Conservation (phyloP, 345 rosid genomes). For the Citrus medica region DNA sequence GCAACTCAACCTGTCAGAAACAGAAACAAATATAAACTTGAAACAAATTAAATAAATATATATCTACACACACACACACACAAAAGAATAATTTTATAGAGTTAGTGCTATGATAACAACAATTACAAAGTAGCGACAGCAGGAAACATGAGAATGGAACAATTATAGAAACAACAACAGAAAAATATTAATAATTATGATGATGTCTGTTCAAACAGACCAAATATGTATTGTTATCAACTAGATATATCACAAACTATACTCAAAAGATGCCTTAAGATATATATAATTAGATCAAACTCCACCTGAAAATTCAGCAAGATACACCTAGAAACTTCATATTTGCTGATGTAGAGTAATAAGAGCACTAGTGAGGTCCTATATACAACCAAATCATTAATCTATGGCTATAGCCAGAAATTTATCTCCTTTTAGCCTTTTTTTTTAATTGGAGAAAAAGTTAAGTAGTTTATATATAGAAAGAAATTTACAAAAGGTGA, state of each 20-base stretch:
- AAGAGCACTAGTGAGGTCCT: neutral
- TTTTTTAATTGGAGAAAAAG: no score
- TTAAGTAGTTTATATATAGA: no score
- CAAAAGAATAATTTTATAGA: neutral
- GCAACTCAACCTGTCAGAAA: conserved; percentile 77
- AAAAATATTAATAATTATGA: neutral
- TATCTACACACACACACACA: neutral
- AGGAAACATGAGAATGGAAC: neutral
- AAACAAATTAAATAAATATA: neutral
- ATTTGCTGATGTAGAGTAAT: neutral
- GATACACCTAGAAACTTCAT: neutral
- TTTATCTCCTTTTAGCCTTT: neutral
- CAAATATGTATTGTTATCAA: neutral
- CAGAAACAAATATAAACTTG: conserved; percentile 17
- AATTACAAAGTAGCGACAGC: neutral
- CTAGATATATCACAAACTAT: neutral
- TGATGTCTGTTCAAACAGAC: neutral
- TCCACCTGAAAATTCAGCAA: neutral
- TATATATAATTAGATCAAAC: neutral
- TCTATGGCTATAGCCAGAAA: neutral
- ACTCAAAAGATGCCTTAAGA: neutral
- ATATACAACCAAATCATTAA: neutral
- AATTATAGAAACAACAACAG: neutral
- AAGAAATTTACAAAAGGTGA: no score
- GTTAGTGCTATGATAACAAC: neutral